Conservation (phyloP, 768 basidiomycete genomes). For the Rhodotorula sphaerocarpa region DNA sequence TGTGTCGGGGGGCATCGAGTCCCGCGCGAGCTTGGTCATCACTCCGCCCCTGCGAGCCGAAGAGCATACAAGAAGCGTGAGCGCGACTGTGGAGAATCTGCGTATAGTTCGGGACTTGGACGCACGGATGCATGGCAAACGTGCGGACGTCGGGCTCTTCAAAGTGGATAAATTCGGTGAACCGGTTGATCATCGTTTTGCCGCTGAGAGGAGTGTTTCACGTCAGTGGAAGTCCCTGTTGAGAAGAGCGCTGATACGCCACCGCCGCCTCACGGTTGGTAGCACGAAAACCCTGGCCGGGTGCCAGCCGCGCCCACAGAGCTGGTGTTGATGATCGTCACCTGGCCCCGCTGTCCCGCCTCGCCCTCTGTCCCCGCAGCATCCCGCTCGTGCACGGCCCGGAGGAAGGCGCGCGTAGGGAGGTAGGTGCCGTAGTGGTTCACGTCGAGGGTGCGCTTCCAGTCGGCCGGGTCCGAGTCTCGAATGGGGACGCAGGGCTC, state of each 20-base stretch:
- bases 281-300: background rate
- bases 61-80: background rate
- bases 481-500: slow-evolving; percentile 11
- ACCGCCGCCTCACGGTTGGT: slow-evolving; percentile 3
- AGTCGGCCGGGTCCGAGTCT: slow-evolving; percentile 5
- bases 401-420: slow-evolving; percentile 23
- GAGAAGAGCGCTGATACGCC: too few relatives aligned
- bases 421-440: slow-evolving; percentile 17
- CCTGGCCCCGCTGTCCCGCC: background rate
- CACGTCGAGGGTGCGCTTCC: slow-evolving; percentile 5
- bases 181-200: slow-evolving; percentile 12
- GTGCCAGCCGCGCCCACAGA: slow-evolving; percentile 1
- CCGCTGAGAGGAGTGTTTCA: background rate
- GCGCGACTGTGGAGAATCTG: too few relatives aligned
- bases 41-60: slow-evolving; percentile 17
- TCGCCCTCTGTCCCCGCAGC: too few relatives aligned
- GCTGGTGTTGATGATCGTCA: slow-evolving; percentile 18
- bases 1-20: slow-evolving; percentile 11
- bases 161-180: slow-evolving; percentile 25
- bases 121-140: slow-evolving; percentile 20
- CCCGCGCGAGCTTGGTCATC: slow-evolving; percentile 20
- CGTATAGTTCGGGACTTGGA: too few relatives aligned
- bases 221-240: too few relatives aligned
- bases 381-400: background rate
- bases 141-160: slow-evolving; percentile 18